Conservation (phyloP, 768 basidiomycete genomes). For the Lanmaoa rubissima region DNA sequence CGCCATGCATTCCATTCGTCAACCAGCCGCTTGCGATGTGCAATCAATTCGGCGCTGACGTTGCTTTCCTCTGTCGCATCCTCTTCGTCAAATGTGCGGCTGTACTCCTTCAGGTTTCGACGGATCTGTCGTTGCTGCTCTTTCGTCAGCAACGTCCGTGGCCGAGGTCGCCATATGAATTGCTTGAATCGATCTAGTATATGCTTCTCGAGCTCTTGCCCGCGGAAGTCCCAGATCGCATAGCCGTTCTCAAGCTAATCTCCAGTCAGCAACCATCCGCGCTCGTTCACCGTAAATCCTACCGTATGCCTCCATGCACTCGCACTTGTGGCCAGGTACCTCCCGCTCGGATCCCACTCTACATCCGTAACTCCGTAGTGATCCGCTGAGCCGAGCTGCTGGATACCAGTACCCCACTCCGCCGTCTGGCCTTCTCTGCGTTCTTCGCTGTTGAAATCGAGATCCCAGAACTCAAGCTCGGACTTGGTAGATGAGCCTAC, state of each 20-base stretch:
- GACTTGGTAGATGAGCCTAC: slow-evolving; percentile 95
- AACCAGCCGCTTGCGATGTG: slow-evolving; percentile 84
- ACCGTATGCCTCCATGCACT: slow-evolving; percentile 96
- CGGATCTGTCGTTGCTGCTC: slow-evolving; percentile 86
- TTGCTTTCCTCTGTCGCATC: slow-evolving; percentile 94
- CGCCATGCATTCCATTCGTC: slow-evolving; percentile 99
- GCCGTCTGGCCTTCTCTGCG: slow-evolving; percentile 44
- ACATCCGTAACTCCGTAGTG: slow-evolving; percentile 98
- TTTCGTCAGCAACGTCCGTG: slow-evolving; percentile 79
- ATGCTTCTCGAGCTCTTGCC: slow-evolving; percentile 88
- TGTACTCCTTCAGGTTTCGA: slow-evolving; percentile 88
- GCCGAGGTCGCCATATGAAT: slow-evolving; percentile 97
- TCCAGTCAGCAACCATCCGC: slow-evolving; percentile 9
- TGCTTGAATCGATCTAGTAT: slow-evolving; percentile 97
- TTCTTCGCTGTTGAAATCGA: slow-evolving; percentile 79
- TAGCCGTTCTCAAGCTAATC: slow-evolving; percentile 92
- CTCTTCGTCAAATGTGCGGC: slow-evolving; percentile 91
- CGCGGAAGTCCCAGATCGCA: slow-evolving; percentile 96
- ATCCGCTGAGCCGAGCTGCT: slow-evolving; percentile 81
- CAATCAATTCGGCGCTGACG: slow-evolving; percentile 90
- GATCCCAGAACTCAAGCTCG: slow-evolving; percentile 98
- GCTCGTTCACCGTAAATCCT: slow-evolving; percentile 27
- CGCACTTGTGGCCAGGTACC: slow-evolving; percentile 89
- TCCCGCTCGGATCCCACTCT: slow-evolving; percentile 97
- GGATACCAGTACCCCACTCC: slow-evolving; percentile 86